These are phyloP conservation scores for Fusarium nodosum DNA, from an alignment of 2,329 filamentous ascomycete species.

Conservation along the genomic window DNA sequence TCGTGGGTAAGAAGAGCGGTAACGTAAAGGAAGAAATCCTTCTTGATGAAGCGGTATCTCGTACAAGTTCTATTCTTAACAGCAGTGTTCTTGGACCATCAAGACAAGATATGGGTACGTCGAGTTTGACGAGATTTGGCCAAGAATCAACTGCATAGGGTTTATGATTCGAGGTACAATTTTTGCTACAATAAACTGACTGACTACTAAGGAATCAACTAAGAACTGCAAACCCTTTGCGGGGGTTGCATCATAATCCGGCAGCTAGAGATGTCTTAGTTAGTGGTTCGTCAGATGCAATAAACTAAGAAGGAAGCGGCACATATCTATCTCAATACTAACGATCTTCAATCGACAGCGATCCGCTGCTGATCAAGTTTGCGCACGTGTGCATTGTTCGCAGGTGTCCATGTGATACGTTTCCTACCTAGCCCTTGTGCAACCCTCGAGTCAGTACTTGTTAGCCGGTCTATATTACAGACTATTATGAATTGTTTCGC, in stretches of 20 bases:
- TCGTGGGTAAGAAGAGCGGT: constrained; percentile 5
- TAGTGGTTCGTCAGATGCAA: constrained; percentile 1
- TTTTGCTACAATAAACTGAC: neutral
- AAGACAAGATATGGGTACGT: neutral
- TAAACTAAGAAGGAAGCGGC: constrained; percentile 5
- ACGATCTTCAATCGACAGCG: constrained; percentile 30
- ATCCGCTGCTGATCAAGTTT: constrained; percentile 36
- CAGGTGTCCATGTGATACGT: constrained; percentile 18
- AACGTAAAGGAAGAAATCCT: neutral
- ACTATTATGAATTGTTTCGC: neutral
- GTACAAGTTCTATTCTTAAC: neutral
- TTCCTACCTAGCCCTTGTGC: neutral
- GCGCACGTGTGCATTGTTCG: constrained; percentile 25
- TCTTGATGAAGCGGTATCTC: neutral
- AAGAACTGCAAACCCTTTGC: constrained; percentile 10
- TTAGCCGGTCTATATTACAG: neutral
- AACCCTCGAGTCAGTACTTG: constrained; percentile 2
- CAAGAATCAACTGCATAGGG: constrained; percentile 1
- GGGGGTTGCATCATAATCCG: constrained; percentile 12
- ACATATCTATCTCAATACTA: constrained; percentile 5
- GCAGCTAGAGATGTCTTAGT: constrained; percentile 4
- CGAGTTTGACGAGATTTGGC: constrained; percentile 1
- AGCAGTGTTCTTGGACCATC: neutral
- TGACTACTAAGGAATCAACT: neutral
- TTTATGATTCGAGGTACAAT: neutral